These are phyloP conservation scores for Berkeleyomyces basicola DNA, from an alignment of 2,329 filamentous ascomycete species.

Conservation along the genomic window DNA sequence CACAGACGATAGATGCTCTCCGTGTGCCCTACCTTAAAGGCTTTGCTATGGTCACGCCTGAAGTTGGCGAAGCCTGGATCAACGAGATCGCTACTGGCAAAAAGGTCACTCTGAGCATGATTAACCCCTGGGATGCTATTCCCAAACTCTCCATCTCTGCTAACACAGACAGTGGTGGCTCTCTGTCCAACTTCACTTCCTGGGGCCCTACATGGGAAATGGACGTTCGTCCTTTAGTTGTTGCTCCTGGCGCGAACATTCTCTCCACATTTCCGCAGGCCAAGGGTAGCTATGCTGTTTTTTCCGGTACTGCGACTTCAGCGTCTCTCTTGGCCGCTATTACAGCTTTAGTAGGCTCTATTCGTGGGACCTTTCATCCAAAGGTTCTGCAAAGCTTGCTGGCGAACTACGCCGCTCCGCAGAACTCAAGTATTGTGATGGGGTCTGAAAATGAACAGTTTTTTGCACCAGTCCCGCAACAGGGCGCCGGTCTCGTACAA, in stretches of 20 bases:
- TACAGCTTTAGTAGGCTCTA: slow-evolving; percentile 35
- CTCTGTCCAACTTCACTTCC: slow-evolving; percentile 34
- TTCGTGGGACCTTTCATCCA: slow-evolving; percentile 34
- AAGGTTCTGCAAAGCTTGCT: slow-evolving; percentile 32
- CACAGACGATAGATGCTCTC: slow-evolving; percentile 21
- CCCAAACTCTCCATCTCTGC: slow-evolving; percentile 19
- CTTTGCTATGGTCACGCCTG: slow-evolving; percentile 26
- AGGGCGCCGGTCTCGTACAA: slow-evolving; percentile 43
- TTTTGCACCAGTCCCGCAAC: slow-evolving; percentile 40
- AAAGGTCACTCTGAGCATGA: slow-evolving; percentile 29
- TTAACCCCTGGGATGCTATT: slow-evolving; percentile 23
- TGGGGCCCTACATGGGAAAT: slow-evolving; percentile 48
- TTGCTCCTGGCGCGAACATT: slow-evolving; percentile 39
- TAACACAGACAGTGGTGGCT: slow-evolving; percentile 33
- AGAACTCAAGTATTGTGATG: slow-evolving; percentile 30
- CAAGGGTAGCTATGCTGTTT: slow-evolving; percentile 28
- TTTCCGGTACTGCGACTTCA: slow-evolving; percentile 44
- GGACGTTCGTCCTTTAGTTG: slow-evolving; percentile 38
- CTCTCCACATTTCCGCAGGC: slow-evolving; percentile 34
- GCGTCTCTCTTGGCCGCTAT: slow-evolving; percentile 38
- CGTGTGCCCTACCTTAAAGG: slow-evolving; percentile 21
- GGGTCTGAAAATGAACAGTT: slow-evolving; percentile 22
- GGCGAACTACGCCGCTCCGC: slow-evolving; percentile 32
- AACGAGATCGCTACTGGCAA: slow-evolving; percentile 26
- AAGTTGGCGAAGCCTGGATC: slow-evolving; percentile 29